Evolutionary conservation across 2,329 filamentous ascomycete species (phyloP).

Genomic region (Neonectria faginata): DNA sequence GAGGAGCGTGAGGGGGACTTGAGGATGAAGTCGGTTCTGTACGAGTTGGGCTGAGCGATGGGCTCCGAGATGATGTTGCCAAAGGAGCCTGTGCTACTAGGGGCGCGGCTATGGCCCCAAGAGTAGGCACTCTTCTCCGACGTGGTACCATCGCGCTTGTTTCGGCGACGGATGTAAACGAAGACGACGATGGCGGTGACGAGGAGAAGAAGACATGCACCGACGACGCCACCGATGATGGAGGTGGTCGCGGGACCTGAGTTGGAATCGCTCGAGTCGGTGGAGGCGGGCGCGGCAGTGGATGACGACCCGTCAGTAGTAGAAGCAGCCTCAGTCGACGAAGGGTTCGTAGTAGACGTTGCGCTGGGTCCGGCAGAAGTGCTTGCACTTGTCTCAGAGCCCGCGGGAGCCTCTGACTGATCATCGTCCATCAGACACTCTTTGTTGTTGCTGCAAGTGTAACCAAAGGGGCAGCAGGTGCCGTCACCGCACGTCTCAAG

Average conservation of each 20-base stretch:
- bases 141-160: slow-evolving; percentile 31
- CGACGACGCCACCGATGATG: slow-evolving; percentile 61
- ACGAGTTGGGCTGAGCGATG: slow-evolving; percentile 57
- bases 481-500: slow-evolving; percentile 67
- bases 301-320: slow-evolving; percentile 33
- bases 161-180: slow-evolving; percentile 54
- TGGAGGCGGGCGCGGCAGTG: slow-evolving; percentile 31
- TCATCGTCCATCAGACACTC: slow-evolving; percentile 66
- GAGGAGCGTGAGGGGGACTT: slow-evolving; percentile 45
- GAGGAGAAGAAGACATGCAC: slow-evolving; percentile 58
- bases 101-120: slow-evolving; percentile 30
- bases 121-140: slow-evolving; percentile 39
- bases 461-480: slow-evolving; percentile 79
- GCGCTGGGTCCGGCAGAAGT: slow-evolving; percentile 35
- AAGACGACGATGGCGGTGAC: slow-evolving; percentile 54
- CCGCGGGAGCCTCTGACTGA: slow-evolving; percentile 57
- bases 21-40: slow-evolving; percentile 67
- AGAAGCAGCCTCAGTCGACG: slow-evolving; percentile 39
- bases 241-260: slow-evolving; percentile 51
- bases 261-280: slow-evolving; percentile 27
- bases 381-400: slow-evolving; percentile 41
- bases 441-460: slow-evolving; percentile 66
- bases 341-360: slow-evolving; percentile 38
- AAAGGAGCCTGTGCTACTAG: slow-evolving; percentile 43
- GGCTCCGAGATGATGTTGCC: slow-evolving; percentile 68